Evolutionary conservation across 2,329 filamentous ascomycete genomes (phyloP).

Genomic region (Trichoderma sp.): DNA sequence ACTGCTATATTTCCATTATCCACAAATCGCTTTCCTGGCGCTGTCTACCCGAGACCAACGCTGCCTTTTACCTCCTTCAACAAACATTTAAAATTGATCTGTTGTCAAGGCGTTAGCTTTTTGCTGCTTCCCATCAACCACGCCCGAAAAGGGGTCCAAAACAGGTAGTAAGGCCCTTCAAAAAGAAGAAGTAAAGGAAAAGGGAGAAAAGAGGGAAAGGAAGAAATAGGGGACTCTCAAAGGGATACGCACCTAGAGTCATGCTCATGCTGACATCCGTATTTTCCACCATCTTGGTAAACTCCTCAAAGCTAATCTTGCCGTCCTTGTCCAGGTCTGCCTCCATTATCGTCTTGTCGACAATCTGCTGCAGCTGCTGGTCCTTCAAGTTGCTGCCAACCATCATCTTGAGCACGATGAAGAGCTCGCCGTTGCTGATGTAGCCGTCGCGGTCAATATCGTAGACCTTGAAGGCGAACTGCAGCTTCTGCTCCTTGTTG

Average conservation of each 20-base stretch:
- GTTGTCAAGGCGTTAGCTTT: constrained; percentile 4
- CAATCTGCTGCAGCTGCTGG: constrained; percentile 97
- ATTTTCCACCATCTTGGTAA: constrained; percentile 97
- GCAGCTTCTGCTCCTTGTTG: constrained; percentile 98
- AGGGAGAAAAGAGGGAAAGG: background rate
- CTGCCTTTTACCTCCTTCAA: background rate
- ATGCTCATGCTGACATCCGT: constrained; percentile 79
- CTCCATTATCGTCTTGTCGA: constrained; percentile 99
- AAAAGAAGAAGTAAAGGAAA: background rate
- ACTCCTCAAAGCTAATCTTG: constrained; percentile 99
- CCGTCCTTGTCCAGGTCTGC: constrained; percentile 94
- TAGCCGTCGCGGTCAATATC: constrained; percentile 98
- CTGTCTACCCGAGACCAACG: constrained; percentile 31
- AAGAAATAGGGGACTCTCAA: background rate
- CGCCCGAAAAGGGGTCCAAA: background rate
- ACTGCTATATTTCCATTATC: constrained; percentile 32
- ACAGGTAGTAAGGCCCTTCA: background rate
- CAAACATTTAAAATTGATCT: constrained; percentile 35
- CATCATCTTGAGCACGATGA: constrained; percentile 99
- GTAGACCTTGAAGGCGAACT: constrained; percentile 98
- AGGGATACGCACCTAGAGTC: constrained; percentile 63
- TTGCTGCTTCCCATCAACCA: background rate
- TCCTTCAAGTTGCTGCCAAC: constrained; percentile 99
- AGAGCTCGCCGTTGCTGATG: constrained; percentile 98
- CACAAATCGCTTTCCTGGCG: constrained; percentile 26